phyloP scores from a whole-genome alignment of 257 asterid genomes.

The Solanum sparsipilum region DNA sequence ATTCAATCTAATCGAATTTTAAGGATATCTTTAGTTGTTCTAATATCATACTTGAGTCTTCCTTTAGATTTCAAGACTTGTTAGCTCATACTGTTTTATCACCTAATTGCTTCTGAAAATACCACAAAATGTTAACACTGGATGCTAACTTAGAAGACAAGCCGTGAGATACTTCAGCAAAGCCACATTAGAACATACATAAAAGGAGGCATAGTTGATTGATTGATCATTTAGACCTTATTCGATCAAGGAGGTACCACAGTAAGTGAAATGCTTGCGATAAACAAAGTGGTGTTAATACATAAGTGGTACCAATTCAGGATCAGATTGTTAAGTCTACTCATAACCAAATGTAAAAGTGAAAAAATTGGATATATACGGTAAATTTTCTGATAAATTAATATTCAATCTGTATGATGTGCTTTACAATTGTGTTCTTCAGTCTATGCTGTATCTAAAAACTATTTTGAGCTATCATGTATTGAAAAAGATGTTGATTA shows the following conservation, averaged over 20 bases:
- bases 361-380: background rate
- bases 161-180: background rate
- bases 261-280: background rate
- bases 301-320: background rate
- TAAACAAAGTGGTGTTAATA: background rate
- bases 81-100: too few relatives aligned
- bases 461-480: background rate
- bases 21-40: too few relatives aligned
- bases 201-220: background rate
- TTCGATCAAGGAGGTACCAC: background rate
- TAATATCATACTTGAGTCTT: too few relatives aligned
- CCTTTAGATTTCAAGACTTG: too few relatives aligned
- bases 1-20: too few relatives aligned
- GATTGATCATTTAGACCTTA: background rate
- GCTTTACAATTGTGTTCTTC: background rate
- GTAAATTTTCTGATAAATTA: background rate
- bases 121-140: too few relatives aligned
- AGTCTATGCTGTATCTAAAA: background rate
- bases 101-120: too few relatives aligned
- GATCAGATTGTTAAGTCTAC: background rate
- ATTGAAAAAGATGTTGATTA: background rate
- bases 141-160: background rate
- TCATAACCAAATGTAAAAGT: background rate
- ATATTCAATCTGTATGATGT: background rate
- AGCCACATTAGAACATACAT: background rate